A percentile compares a stretch with the other conserved stretches of the same genome.
phyloP scores from a whole-genome alignment of 768 basidiomycete genomes.

The Mycena polygramma region DNA sequence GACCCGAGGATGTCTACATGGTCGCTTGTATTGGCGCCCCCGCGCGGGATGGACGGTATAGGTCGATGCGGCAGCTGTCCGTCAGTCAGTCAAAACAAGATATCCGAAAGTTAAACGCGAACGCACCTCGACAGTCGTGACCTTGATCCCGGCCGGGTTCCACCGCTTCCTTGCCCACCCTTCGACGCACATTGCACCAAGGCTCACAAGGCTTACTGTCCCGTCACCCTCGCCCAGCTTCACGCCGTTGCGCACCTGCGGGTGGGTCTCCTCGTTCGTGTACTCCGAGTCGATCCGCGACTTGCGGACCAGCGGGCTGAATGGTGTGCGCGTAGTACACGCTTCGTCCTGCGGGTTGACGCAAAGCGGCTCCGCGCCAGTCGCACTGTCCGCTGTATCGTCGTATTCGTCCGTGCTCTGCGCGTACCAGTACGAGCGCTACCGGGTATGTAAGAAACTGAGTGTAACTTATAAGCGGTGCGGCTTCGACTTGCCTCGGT shows the following conservation, averaged over 20 bases:
- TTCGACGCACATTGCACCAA: conserved; percentile 96
- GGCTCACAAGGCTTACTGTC: conserved; percentile 86
- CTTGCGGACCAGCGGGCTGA: conserved; percentile 68
- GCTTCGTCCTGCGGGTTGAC: conserved; percentile 54
- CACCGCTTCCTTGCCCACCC: conserved; percentile 54
- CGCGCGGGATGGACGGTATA: conserved; percentile 73
- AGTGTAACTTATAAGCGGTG: too few relatives aligned
- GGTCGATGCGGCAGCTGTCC: conserved; percentile 42
- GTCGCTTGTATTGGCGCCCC: conserved; percentile 93
- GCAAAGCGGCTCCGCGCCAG: conserved; percentile 52
- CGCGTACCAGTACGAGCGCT: conserved; percentile 90
- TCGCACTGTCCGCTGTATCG: conserved; percentile 61
- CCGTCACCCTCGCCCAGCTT: conserved; percentile 97
- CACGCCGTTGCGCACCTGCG: conserved; percentile 85
- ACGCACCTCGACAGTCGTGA: conserved; percentile 25
- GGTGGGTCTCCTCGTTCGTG: conserved; percentile 70
- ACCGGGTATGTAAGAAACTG: conserved; percentile 1
- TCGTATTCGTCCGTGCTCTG: conserved; percentile 76
- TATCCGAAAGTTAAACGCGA: background rate
- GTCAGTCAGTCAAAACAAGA: conserved; percentile 56
- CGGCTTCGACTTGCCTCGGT: conserved; percentile 74
- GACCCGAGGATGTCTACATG: conserved; percentile 91
- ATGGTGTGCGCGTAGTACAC: conserved; percentile 60
- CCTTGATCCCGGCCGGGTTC: conserved; percentile 21
- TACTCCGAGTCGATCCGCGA: conserved; percentile 92